Evolutionary conservation across 768 basidiomycete species (phyloP).

Genomic region (Hericium coralloides): DNA sequence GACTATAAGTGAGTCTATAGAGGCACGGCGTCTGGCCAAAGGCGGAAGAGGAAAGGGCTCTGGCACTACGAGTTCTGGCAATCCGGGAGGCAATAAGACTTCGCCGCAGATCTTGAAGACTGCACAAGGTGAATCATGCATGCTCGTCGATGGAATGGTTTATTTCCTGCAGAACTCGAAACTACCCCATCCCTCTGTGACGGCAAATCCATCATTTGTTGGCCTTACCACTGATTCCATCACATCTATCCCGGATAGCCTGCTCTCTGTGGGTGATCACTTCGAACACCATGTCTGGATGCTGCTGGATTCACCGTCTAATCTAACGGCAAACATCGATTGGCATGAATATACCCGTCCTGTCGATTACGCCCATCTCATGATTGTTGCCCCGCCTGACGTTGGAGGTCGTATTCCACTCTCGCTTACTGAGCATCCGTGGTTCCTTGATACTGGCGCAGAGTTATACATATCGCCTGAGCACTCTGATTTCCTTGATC

Average conservation of each 20-base stretch:
- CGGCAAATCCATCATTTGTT: neutral
- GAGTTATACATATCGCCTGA: constrained; percentile 18
- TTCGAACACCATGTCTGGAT: neutral
- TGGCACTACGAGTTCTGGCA: neutral
- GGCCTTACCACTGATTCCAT: neutral
- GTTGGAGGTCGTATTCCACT: neutral
- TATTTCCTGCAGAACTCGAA: neutral
- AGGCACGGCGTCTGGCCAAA: neutral
- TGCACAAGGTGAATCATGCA: neutral
- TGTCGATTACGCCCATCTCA: neutral
- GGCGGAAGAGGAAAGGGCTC: neutral
- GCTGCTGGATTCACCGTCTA: neutral
- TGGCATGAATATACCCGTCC: neutral
- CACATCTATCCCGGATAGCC: neutral
- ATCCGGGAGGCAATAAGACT: too few relatives aligned
- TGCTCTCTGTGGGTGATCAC: neutral
- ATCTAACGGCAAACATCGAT: neutral
- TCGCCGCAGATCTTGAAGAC: neutral
- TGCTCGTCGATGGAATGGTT: neutral
- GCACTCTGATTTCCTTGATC: constrained; percentile 17
- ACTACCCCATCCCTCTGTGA: neutral
- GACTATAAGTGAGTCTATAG: neutral
- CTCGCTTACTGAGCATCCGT: neutral
- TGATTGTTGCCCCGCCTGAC: neutral
- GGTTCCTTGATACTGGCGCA: constrained; percentile 23